These are phyloP conservation scores for Scolecobasidium constrictum DNA, from an alignment of 2,329 filamentous ascomycete genomes.

Conservation along the genomic window DNA sequence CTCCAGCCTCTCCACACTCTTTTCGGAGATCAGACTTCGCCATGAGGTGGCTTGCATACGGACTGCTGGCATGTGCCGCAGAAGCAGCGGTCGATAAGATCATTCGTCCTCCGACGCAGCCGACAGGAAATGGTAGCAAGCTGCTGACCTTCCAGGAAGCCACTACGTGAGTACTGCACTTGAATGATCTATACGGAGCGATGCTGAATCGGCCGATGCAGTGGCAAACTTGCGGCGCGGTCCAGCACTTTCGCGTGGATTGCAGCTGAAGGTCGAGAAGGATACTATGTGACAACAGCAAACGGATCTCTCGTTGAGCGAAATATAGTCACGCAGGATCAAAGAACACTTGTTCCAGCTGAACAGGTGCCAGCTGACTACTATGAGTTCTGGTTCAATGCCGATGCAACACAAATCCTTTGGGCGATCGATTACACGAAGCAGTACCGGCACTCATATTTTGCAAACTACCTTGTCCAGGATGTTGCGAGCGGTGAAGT, in stretches of 20 bases:
- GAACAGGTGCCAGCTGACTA: slow-evolving; percentile 45
- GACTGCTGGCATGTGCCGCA: too few species aligned
- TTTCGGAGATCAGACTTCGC: too few species aligned
- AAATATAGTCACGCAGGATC: slow-evolving; percentile 43
- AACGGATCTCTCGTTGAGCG: not conserved
- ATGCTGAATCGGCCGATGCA: not conserved
- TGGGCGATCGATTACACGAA: slow-evolving; percentile 57
- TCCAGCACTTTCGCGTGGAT: not conserved
- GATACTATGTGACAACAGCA: not conserved
- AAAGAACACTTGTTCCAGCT: slow-evolving; percentile 46
- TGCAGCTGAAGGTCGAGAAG: not conserved
- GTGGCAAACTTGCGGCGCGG: not conserved
- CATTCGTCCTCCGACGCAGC: slow-evolving; percentile 40
- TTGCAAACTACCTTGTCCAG: slow-evolving; percentile 54
- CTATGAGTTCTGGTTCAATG: slow-evolving; percentile 50
- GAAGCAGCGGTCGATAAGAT: slow-evolving; percentile 4
- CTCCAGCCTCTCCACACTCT: too few species aligned
- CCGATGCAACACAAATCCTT: slow-evolving; percentile 47
- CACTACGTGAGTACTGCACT: slow-evolving; percentile 22
- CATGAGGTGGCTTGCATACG: too few species aligned
- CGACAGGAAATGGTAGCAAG: slow-evolving; percentile 44
- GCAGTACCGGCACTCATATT: slow-evolving; percentile 58
- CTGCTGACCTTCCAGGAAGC: slow-evolving; percentile 52
- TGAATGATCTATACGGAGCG: not conserved
- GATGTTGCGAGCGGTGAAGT: slow-evolving; percentile 47